phyloP scores from a whole-genome alignment of 1,139 yeast genomes.

The Yamadazyma taylorii region DNA sequence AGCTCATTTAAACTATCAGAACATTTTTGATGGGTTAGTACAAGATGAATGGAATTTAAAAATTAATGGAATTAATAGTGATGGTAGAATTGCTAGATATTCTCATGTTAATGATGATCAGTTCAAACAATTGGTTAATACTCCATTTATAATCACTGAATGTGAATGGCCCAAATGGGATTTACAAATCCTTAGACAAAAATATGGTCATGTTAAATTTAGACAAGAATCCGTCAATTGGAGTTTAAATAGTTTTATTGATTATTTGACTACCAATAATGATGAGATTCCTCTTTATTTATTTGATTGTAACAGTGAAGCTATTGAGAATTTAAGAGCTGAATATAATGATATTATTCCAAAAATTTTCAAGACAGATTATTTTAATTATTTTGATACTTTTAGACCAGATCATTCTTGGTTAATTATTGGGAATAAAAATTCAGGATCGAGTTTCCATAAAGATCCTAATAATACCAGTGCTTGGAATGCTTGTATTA shows the following conservation, averaged over 20 bases:
- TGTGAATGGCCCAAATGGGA: conserved; percentile 68
- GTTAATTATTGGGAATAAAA: conserved; percentile 78
- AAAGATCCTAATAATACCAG: conserved; percentile 89
- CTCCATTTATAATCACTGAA: conserved; percentile 67
- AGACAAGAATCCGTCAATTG: conserved; percentile 86
- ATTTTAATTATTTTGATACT: conserved; percentile 43
- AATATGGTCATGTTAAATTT: conserved; percentile 63
- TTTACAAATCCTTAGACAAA: conserved; percentile 42
- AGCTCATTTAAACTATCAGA: conserved; percentile 61
- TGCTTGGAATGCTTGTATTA: conserved; percentile 83
- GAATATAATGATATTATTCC: conserved; percentile 54
- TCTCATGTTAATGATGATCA: conserved; percentile 37
- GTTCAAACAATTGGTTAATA: conserved; percentile 51
- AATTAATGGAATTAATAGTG: conserved; percentile 19
- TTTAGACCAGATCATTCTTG: conserved; percentile 89
- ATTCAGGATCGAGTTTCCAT: conserved; percentile 89
- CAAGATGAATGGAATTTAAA: conserved; percentile 39
- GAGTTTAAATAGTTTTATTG: conserved; percentile 61
- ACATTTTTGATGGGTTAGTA: conserved; percentile 47
- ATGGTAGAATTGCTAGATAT: conserved; percentile 47
- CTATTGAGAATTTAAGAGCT: conserved; percentile 55
- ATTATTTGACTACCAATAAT: conserved; percentile 57
- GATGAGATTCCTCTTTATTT: conserved; percentile 86
- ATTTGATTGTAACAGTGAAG: conserved; percentile 74
- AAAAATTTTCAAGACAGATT: conserved; percentile 49